Conservation (phyloP, 108 stramenopile species). For the Fistulifera solaris region DNA sequence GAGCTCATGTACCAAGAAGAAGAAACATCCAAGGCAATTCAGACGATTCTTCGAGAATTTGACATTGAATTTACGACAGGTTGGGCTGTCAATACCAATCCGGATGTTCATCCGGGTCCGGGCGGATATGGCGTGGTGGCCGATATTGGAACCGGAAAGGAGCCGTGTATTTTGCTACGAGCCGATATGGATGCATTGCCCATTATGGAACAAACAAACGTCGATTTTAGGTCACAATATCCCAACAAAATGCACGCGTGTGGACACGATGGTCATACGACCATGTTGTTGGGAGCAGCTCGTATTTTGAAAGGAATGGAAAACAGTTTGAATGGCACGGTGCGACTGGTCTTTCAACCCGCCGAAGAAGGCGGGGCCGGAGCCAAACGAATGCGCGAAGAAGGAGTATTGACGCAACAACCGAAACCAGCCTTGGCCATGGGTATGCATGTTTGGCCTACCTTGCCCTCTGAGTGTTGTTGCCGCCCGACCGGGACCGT, state of each 20-base stretch:
- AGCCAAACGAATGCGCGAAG: conserved; percentile 79
- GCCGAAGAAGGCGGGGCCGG: conserved; percentile 92
- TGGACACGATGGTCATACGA: conserved; percentile 91
- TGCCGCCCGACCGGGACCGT: conserved; percentile 68
- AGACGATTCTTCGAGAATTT: conserved; percentile 36
- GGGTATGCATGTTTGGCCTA: conserved; percentile 82
- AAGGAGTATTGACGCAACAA: conserved; percentile 54
- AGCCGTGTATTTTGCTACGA: conserved; percentile 69
- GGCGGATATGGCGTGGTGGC: conserved; percentile 78
- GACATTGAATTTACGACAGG: conserved; percentile 49
- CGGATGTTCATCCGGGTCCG: conserved; percentile 25
- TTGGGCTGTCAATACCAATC: conserved; percentile 64
- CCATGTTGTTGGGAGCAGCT: conserved; percentile 83
- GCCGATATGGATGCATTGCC: conserved; percentile 95
- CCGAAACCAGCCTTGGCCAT: conserved; percentile 65
- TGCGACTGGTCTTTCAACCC: conserved; percentile 60
- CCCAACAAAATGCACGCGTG: conserved; percentile 88
- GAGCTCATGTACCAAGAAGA: conserved; percentile 76
- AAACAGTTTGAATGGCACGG: conserved; percentile 43
- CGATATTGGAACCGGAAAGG: conserved; percentile 58
- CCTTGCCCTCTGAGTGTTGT: conserved; percentile 58
- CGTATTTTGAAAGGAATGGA: conserved; percentile 50
- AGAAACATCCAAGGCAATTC: conserved; percentile 50
- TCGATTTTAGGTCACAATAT: conserved; percentile 45
- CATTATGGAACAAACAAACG: conserved; percentile 56